A percentile compares a stretch with the other conserved stretches of the same genome.
Evolutionary conservation across 139 green algal species (phyloP).

Genomic region (Haematococcus lacustris): DNA sequence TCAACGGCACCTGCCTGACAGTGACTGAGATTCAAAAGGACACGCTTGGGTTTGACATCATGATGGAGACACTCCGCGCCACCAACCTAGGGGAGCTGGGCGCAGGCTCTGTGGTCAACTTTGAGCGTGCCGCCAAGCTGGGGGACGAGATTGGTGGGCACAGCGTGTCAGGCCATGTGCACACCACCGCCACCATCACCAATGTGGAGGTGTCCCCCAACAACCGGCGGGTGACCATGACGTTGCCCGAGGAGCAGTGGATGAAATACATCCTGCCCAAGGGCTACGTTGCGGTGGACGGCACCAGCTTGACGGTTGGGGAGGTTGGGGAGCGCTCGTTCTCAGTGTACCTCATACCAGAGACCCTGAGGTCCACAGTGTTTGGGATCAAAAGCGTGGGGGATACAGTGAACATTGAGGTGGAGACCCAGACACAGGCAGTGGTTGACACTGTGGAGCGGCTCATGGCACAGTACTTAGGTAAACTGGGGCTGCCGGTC

Average conservation of each 20-base stretch:
- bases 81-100: conserved; percentile 79
- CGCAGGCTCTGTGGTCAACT: conserved; percentile 65
- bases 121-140: conserved; percentile 72
- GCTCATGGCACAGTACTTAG: conserved; percentile 55
- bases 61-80: conserved; percentile 83
- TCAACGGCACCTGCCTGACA: conserved; percentile 94
- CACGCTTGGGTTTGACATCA: conserved; percentile 77
- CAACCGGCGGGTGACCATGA: conserved; percentile 69
- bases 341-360: conserved; percentile 90
- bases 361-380: conserved; percentile 79
- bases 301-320: conserved; percentile 81
- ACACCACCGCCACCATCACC: conserved; percentile 55
- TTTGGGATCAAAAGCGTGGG: conserved; percentile 61
- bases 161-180: conserved; percentile 85
- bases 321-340: conserved; percentile 58
- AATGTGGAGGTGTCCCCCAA: conserved; percentile 56
- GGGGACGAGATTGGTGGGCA: conserved; percentile 95
- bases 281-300: conserved; percentile 90
- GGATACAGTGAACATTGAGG: conserved; percentile 82
- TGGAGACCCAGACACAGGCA: conserved; percentile 85
- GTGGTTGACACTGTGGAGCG: conserved; percentile 92
- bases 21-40: conserved; percentile 49
- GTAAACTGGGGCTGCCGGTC: too few species aligned
- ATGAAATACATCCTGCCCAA: conserved; percentile 95
- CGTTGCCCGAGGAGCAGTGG: conserved; percentile 50